Evolutionary conservation across 371 early-diverging fungal genomes (phyloP).

Genomic region (Smittium mucronatum): DNA sequence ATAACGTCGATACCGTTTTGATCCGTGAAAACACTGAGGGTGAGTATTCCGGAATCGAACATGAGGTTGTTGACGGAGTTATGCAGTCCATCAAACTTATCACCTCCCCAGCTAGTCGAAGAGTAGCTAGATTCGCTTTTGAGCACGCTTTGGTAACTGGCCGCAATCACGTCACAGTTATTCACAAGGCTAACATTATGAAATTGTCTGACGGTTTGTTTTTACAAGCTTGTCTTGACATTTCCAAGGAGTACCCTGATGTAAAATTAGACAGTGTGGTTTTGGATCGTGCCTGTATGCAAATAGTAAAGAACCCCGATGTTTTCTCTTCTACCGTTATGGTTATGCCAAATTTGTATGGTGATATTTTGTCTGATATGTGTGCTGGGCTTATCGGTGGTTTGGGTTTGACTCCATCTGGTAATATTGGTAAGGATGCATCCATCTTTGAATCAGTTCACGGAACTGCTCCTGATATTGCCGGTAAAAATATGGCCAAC

Average conservation of each 20-base stretch:
- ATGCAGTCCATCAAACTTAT: slow-evolving; percentile 95
- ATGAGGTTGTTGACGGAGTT: slow-evolving; percentile 92
- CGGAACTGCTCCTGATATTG: slow-evolving; percentile 86
- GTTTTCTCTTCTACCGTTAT: slow-evolving; percentile 94
- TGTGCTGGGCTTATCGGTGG: slow-evolving; percentile 93
- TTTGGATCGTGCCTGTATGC: slow-evolving; percentile 97
- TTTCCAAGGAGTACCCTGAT: slow-evolving; percentile 79
- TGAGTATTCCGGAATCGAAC: slow-evolving; percentile 95
- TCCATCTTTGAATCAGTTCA: slow-evolving; percentile 96
- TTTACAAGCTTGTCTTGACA: slow-evolving; percentile 82
- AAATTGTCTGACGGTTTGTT: slow-evolving; percentile 96
- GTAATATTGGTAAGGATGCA: slow-evolving; percentile 88
- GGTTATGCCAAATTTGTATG: slow-evolving; percentile 96
- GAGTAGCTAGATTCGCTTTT: slow-evolving; percentile 94
- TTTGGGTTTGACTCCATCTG: slow-evolving; percentile 87
- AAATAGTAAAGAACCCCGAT: slow-evolving; percentile 86
- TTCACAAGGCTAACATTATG: slow-evolving; percentile 99
- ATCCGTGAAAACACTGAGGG: slow-evolving; percentile 98
- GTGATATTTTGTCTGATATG: slow-evolving; percentile 91
- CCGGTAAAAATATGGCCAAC: slow-evolving; percentile 83
- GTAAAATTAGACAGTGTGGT: slow-evolving; percentile 94
- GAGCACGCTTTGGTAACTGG: slow-evolving; percentile 92
- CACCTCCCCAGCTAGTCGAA: slow-evolving; percentile 85
- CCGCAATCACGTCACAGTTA: slow-evolving; percentile 91
- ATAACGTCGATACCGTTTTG: slow-evolving; percentile 86